A percentile compares a stretch with the other conserved stretches of the same genome.
These are phyloP conservation scores for Trifolium fragiferum DNA, from an alignment of 306 rosid genomes.

Conservation along the genomic window DNA sequence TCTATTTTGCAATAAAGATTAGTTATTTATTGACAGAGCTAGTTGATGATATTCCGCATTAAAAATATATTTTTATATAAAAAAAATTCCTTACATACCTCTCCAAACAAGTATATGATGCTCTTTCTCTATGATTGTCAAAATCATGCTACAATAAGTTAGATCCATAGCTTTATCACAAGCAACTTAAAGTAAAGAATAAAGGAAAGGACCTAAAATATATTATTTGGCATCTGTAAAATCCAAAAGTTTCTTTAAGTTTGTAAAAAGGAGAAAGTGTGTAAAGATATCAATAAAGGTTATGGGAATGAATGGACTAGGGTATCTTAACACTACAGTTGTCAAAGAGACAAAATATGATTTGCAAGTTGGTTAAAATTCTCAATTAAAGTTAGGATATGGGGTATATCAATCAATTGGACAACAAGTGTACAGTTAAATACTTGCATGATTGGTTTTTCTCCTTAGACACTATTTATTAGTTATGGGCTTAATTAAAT, in stretches of 20 bases:
- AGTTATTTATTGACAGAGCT: too few relatives aligned
- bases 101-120: conserved; percentile 28
- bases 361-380: conserved; percentile 36
- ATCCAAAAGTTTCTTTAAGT: conserved; percentile 31
- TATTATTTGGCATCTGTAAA: conserved; percentile 4
- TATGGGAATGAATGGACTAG: conserved; percentile 20
- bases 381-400: conserved; percentile 15
- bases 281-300: conserved; percentile 4
- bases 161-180: conserved; percentile 35
- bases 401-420: conserved; percentile 38
- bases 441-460: conserved; percentile 38
- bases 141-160: conserved; percentile 36
- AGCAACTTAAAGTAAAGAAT: neutral
- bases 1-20: too few relatives aligned
- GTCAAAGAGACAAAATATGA: conserved; percentile 45
- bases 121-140: conserved; percentile 34
- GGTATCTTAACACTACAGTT: conserved; percentile 39
- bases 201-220: conserved; percentile 9
- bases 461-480: conserved; percentile 6
- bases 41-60: neutral
- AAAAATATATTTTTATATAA: too few relatives aligned
- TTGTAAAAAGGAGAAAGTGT: conserved; percentile 23
- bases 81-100: neutral
- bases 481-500: conserved; percentile 37
- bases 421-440: conserved; percentile 17